These are phyloP conservation scores for Middelhovenomyces tepae DNA, from an alignment of 805 yeast genomes.

Conservation along the genomic window DNA sequence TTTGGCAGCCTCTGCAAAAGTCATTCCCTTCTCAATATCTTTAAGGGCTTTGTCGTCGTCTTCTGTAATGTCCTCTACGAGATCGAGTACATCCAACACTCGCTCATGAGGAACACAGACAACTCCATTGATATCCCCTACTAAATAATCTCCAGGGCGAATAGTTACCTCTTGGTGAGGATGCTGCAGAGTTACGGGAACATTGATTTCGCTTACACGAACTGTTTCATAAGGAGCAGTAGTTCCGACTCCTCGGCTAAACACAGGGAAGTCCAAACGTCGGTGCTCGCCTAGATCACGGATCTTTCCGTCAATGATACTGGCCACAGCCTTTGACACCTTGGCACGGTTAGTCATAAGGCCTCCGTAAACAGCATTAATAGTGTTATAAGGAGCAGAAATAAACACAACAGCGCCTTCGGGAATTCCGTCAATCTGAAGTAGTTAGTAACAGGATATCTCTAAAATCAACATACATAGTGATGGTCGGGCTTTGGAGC, in stretches of 20 bases:
- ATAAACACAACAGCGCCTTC: constrained; percentile 44
- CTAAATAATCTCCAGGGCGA: constrained; percentile 59
- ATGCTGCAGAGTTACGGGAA: too few species aligned
- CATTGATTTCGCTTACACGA: constrained; percentile 72
- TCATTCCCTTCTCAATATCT: constrained; percentile 6
- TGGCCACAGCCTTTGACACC: constrained; percentile 4
- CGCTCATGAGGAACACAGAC: constrained; percentile 41
- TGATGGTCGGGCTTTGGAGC: constrained; percentile 10
- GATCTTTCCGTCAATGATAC: constrained; percentile 35
- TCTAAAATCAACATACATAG: too few species aligned
- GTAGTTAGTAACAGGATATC: constrained; percentile 55
- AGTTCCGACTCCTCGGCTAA: constrained; percentile 68
- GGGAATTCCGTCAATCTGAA: constrained; percentile 58
- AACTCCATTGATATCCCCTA: constrained; percentile 80
- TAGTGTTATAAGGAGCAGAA: constrained; percentile 63
- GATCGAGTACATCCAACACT: constrained; percentile 34
- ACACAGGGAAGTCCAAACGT: constrained; percentile 44
- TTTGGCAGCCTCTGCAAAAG: constrained; percentile 8
- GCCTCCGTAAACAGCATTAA: constrained; percentile 85
- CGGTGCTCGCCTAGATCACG: constrained; percentile 10
- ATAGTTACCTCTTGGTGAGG: constrained; percentile 39
- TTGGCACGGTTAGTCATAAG: constrained; percentile 50
- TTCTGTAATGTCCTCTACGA: constrained; percentile 8
- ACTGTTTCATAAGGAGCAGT: constrained; percentile 70
- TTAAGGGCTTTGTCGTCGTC: constrained; percentile 8